Evolutionary conservation across 306 rosid genomes (phyloP), one percentile per base, ranked within the genome.

Genomic region (Coriaria nepalensis): DNA sequence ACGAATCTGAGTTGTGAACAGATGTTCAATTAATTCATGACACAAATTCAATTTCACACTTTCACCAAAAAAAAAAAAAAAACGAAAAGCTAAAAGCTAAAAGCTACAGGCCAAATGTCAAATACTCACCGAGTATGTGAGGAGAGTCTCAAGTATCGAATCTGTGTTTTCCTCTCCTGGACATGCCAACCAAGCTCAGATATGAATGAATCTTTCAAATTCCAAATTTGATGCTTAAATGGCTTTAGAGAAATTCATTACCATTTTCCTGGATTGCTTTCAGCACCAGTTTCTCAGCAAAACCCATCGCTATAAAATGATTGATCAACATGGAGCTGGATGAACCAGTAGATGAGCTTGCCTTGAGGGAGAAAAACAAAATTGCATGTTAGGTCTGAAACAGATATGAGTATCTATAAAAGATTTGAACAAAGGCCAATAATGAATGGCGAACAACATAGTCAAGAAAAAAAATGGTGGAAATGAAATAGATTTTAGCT

Each of bases 231-330:
- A 40, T 20, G 7, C 8, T 45, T 4, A 7, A 45, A n/a, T n/a
- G 15, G 5, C 49, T 15, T 14, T 8, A 43, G 10, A 46, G 6
- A 14, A 29, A 48, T 45, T 61, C 53, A 60, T 66, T 80, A 88
- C 96, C 95, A 40, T 76, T 64, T 57, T 88, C 94, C 68, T 55
- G 67, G 46, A 88, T 76, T 10, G 74, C 96, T 76, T 78, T 88
- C 32, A 69, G 53, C 49, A 88, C 93, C 78, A 88, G 14, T 57
- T 73, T 78, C 43, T 56, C 53, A 13, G 86, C 61, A 73, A 88
- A 88, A 10, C 96, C 96, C 96, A 88, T 88, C 39, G 67, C 67
- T 20, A 78, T 61, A 50, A 88, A 81, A 57, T 70, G 66, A 59
- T 72, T 78, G 43, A 72, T n/a, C n/a, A 72, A 56, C 85, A 78